Conservation (phyloP, 2,329 filamentous ascomycete species). For the Lasiodiplodia citricola region DNA sequence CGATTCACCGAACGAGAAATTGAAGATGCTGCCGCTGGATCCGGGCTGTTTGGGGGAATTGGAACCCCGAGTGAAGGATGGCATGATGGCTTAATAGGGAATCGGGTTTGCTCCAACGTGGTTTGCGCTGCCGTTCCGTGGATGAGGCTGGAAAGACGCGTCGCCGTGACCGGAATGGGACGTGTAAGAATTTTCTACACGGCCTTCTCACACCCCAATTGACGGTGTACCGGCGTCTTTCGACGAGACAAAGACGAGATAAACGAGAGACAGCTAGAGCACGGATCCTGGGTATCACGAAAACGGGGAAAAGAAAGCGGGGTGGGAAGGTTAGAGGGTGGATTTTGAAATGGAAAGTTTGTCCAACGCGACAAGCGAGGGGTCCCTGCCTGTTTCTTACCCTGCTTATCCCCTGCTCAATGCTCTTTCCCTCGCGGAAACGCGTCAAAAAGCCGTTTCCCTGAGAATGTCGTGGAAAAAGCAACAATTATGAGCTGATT, state of each 20-base stretch:
- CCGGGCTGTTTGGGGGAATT: conserved; percentile 1
- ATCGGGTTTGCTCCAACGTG: neutral
- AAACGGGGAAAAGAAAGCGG: neutral
- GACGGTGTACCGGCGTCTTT: neutral
- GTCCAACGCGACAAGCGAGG: conserved; percentile 1
- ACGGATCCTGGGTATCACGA: conserved; percentile 10
- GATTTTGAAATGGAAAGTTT: conserved; percentile 8
- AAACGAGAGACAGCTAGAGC: neutral
- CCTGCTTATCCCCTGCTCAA: neutral
- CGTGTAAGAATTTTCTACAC: neutral
- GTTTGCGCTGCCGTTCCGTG: neutral
- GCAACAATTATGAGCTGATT: neutral
- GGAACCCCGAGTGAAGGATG: neutral
- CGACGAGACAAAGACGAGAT: neutral
- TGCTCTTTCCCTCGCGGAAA: neutral
- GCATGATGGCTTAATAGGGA: neutral
- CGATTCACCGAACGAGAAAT: neutral
- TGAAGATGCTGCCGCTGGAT: neutral
- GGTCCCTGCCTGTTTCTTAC: neutral
- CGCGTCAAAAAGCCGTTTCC: neutral
- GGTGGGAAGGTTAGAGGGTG: neutral
- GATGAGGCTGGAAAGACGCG: neutral
- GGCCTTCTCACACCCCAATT: neutral
- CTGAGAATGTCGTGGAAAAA: neutral
- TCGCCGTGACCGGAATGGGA: neutral